Percentiles rank a stretch among this genome's conserved stretches.
Conservation (phyloP, 768 basidiomycete genomes). For the Lyophyllum shimeji region DNA sequence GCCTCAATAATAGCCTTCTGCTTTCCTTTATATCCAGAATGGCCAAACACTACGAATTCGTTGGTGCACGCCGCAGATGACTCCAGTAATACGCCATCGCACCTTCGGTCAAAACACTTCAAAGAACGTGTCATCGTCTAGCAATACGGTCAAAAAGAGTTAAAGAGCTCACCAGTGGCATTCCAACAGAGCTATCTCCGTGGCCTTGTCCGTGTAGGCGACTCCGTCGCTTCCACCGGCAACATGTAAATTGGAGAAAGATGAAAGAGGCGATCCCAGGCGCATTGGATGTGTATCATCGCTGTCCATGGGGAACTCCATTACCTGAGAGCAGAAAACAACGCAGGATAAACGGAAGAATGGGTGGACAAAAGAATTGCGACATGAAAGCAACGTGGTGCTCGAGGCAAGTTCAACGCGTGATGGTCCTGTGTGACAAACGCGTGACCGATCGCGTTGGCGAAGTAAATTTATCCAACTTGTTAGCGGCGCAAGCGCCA, state of each 20-base stretch:
- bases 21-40: conserved; percentile 69
- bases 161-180: conserved; percentile 11
- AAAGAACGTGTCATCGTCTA: background rate
- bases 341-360: background rate
- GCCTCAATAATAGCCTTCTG: conserved; percentile 77
- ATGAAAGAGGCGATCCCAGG: conserved; percentile 13
- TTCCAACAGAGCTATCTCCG: background rate
- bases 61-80: background rate
- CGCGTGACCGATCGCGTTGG: conserved; percentile 24
- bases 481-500: too few species aligned
- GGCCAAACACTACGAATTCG: conserved; percentile 60
- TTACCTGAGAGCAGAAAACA: background rate
- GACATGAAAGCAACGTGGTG: background rate
- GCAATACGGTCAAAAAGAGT: background rate
- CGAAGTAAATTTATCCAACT: too few species aligned
- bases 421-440: conserved; percentile 1
- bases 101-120: conserved; percentile 19
- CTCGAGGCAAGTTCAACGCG: too few species aligned
- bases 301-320: background rate
- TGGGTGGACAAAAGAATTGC: background rate
- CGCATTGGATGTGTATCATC: conserved; percentile 4
- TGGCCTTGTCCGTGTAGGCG: background rate
- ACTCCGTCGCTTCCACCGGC: background rate
- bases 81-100: background rate
- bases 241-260: background rate